Evolutionary conservation across 1,139 yeast genomes (phyloP), one percentile per base, ranked within the genome.

Genomic region (Kodamaea fungicola): DNA sequence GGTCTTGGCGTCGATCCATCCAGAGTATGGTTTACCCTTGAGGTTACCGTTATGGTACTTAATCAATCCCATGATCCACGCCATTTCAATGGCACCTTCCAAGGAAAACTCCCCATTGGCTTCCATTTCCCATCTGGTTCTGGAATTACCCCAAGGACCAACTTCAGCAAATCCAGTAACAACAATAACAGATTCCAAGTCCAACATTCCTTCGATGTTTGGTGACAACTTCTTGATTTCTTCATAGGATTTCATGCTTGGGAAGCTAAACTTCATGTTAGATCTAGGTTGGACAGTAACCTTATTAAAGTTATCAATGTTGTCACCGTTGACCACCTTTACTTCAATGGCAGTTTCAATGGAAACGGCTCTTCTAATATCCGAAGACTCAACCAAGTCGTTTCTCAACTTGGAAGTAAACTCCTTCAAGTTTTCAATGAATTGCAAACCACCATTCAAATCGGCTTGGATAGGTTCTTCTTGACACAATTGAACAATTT

Each of bases 71-170:
- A 92, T 92, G 52, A 92, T 89, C 97, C 97, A 92, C 37, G 98
- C 97, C 96, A 92, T 90, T 73, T 92, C 98, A 60, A 92, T 85
- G 58, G 96, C 85, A 59, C 98, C 98, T 70, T 92, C 98, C 55
- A 92, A 73, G n/a, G 97, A 90, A 67, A 92, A 92, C 59, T 86
- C 89, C 55, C 98, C 98, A 44, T 67, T 51, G 39, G 97, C 87
- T 71, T 92, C 98, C 96, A 92, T 92, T 68, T 92, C 97, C 98
- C 98, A 92, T 76, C 98, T 83, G 44, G 98, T 92, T 77, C 97
- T 86, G 33, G 98, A 70, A 62, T 90, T 89, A 79, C 98, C 98
- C 96, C 97, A 94, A 60, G 98, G 98, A 61, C 97, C 95, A 52
- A 92, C 97, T 71, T 92, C 98, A 48, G 96, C 75, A 71, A 90